Percentiles rank a stretch among this genome's conserved stretches.
phyloP scores from a whole-genome alignment of 225 moss, liverwort and hornwort genomes.

The Straminergon stramineum region DNA sequence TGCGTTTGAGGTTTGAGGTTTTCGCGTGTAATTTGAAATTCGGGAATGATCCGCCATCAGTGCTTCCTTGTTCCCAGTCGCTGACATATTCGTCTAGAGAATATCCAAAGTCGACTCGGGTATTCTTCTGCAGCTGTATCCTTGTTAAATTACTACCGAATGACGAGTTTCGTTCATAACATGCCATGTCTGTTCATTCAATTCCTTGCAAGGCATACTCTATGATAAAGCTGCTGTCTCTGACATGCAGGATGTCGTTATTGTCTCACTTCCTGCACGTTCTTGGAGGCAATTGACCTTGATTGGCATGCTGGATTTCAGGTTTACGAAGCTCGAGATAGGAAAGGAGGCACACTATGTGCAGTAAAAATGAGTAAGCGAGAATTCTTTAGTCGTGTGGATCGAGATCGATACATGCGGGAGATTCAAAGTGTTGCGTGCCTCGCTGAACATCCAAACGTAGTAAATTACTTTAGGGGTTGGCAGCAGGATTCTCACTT shows the following conservation, averaged over 20 bases:
- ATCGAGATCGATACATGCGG: constrained; percentile 81
- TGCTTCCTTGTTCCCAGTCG: background rate
- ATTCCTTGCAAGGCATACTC: background rate
- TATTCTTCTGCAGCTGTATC: background rate
- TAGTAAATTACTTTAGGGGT: constrained; percentile 91
- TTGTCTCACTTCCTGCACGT: background rate
- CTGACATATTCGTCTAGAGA: background rate
- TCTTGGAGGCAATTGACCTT: background rate
- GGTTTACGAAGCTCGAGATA: constrained; percentile 98
- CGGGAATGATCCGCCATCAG: background rate
- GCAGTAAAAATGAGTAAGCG: constrained; percentile 99
- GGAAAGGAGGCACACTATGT: constrained; percentile 75
- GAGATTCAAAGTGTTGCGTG: constrained; percentile 98
- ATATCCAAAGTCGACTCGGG: background rate
- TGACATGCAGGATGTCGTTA: background rate
- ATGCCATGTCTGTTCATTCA: background rate
- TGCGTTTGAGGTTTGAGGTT: background rate
- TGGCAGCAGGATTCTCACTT: constrained; percentile 99
- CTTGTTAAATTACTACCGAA: background rate
- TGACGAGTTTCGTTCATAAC: background rate
- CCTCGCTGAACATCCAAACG: constrained; percentile 85
- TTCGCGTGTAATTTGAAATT: background rate
- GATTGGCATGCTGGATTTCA: constrained; percentile 18
- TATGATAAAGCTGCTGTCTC: background rate
- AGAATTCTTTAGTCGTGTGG: constrained; percentile 83